A percentile compares a stretch with the other conserved stretches of the same genome.
Conservation (phyloP, 148 eudicot species). For the Nepenthes mirabilis region DNA sequence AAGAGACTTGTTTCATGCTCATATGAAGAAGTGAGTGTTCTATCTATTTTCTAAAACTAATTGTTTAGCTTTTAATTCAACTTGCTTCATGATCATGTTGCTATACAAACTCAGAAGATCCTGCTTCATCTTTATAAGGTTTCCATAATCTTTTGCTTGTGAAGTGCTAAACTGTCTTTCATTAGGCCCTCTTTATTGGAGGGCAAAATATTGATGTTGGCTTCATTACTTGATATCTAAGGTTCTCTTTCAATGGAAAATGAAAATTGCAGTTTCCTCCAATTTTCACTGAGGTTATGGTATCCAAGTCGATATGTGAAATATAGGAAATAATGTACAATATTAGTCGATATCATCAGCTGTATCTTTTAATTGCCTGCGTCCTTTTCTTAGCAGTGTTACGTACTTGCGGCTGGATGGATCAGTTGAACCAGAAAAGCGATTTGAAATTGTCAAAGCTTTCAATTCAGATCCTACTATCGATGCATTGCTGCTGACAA, state of each 20-base stretch:
- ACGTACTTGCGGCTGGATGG: constrained; percentile 94
- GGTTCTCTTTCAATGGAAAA: too few species aligned
- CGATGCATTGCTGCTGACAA: constrained; percentile 86
- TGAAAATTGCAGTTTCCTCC: too few species aligned
- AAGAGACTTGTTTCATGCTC: constrained; percentile 68
- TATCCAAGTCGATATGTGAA: too few species aligned
- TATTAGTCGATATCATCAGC: neutral
- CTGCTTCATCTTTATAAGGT: too few species aligned
- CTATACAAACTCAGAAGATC: too few species aligned
- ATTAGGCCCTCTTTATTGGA: too few species aligned
- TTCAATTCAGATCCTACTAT: constrained; percentile 99
- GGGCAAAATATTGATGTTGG: too few species aligned
- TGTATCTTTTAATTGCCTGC: neutral
- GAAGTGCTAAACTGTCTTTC: too few species aligned
- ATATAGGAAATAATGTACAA: neutral
- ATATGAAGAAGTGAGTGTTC: constrained; percentile 47
- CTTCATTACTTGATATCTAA: too few species aligned
- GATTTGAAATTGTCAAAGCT: constrained; percentile 92
- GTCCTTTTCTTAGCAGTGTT: constrained; percentile 18
- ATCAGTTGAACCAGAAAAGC: constrained; percentile 79
- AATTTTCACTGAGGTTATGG: too few species aligned
- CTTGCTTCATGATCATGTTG: neutral
- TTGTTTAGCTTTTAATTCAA: too few species aligned
- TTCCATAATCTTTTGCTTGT: too few species aligned
- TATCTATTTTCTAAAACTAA: neutral